Base-by-base conservation (phyloP, 2,329 filamentous ascomycete genomes). In the Diaporthe sp. region DNA sequence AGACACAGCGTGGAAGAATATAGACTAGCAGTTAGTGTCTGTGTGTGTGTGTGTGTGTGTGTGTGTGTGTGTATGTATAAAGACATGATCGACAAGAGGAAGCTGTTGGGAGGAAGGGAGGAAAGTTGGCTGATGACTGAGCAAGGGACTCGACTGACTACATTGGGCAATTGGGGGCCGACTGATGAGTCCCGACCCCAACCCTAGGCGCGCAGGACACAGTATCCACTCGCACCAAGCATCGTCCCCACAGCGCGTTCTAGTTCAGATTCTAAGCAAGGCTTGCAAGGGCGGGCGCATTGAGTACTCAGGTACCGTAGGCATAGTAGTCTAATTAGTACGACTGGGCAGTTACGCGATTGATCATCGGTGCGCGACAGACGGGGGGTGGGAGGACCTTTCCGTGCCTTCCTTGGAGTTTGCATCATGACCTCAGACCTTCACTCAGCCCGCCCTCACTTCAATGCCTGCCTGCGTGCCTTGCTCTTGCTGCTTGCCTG, bases 371-470 rank as follows among this genome's bases (percentile, higher is more conserved):
- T 19, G 42, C 63, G 63, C 63, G 63, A 66, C 63, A 42, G 63
- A 25, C 30, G 30, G 63, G 42, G 44, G 32, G 44, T 30, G 42
- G 44, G 47, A 51, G 63, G 63, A 66, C 63, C 63, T 44, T 51
- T 51, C 44, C 61, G 37, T 66, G 42, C 63, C 63, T 51, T 51
- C 44, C 61, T 50, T 66, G 42, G 61, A 66, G 63, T 66, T 66
- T 51, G 63, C 63, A 66, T 66, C 63, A 66, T 66, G 63, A 66
- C 63, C 63, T 66, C 63, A 66, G 63, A 66, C 63, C 44, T 66
- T 66, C 42, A 50, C 42, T 66, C 63, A 66, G 44, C 63, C 42
- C 63, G 44, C 63, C 63, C 63, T 66, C 63, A 66, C 59, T 50
- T 37, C 15, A 51, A 37, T 66, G 58, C 59, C 27, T 32, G 59